Evolutionary conservation across 345 rosid genomes (phyloP).

Genomic region (Eucalyptus pauciflora): DNA sequence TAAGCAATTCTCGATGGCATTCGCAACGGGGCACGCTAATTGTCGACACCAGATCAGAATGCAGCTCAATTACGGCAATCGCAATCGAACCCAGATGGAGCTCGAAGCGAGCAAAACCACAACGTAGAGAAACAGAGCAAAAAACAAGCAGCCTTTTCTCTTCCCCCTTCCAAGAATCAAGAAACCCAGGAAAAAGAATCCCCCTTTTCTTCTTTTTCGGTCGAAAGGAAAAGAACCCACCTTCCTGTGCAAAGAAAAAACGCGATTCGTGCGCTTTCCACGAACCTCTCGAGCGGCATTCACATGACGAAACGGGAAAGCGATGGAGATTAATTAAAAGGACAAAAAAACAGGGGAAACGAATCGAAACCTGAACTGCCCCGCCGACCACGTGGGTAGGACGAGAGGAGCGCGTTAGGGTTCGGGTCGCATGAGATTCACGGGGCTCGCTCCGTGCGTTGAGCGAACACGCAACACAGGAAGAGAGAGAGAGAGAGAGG

Average conservation of each 20-base stretch:
- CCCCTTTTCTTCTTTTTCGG: not conserved
- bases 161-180: not conserved
- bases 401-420: not conserved
- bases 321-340: not conserved
- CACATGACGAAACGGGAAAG: not conserved
- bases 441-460: not conserved
- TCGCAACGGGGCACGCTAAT: not conserved
- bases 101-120: not conserved
- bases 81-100: not conserved
- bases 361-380: not conserved
- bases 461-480: not conserved
- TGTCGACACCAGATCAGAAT: not conserved
- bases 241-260: not conserved
- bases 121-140: not conserved
- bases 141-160: not conserved
- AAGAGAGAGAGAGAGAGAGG: not conserved
- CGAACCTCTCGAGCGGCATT: not conserved
- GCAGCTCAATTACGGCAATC: not conserved
- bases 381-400: not conserved
- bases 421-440: not conserved
- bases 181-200: not conserved
- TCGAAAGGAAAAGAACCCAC: not conserved
- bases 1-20: not conserved
- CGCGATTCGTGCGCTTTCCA: not conserved
- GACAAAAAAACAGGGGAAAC: not conserved